Evolutionary conservation across 768 basidiomycete genomes (phyloP).

Genomic region (Clavulina sp.): DNA sequence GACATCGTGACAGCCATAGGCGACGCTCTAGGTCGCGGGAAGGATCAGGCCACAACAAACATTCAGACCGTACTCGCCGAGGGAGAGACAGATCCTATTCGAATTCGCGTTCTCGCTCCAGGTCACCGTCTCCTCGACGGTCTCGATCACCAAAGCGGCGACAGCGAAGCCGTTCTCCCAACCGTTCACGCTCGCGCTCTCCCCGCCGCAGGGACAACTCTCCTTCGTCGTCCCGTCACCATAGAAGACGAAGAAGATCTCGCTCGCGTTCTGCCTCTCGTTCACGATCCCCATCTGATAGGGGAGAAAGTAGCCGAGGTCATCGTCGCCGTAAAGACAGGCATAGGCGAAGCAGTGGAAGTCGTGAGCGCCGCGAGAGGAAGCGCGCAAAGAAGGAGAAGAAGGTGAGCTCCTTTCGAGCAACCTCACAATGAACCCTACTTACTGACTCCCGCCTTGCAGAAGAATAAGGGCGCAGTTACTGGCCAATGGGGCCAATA

Average conservation of each 20-base stretch:
- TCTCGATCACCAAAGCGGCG: no score
- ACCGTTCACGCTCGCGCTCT: no score
- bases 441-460: conserved; percentile 2
- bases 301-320: conserved; percentile 1
- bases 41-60: no score
- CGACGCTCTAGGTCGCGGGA: no score
- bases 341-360: conserved; percentile 2
- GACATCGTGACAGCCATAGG: no score
- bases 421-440: background rate
- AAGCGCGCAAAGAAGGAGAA: conserved; percentile 52
- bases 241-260: background rate
- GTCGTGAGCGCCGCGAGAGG: conserved; percentile 19
- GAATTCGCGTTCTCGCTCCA: background rate
- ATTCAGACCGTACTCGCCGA: no score
- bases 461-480: conserved; percentile 40
- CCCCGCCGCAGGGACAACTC: no score
- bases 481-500: conserved; percentile 78
- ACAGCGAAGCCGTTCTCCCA: no score
- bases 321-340: conserved; percentile 5
- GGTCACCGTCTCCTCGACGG: no score
- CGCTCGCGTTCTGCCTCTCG: background rate
- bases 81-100: no score
- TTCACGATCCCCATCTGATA: conserved; percentile 7
- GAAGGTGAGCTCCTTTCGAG: conserved; percentile 26
- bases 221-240: background rate